These are phyloP conservation scores for Leccinum obscurum DNA, from an alignment of 768 basidiomycete genomes.

Conservation along the genomic window DNA sequence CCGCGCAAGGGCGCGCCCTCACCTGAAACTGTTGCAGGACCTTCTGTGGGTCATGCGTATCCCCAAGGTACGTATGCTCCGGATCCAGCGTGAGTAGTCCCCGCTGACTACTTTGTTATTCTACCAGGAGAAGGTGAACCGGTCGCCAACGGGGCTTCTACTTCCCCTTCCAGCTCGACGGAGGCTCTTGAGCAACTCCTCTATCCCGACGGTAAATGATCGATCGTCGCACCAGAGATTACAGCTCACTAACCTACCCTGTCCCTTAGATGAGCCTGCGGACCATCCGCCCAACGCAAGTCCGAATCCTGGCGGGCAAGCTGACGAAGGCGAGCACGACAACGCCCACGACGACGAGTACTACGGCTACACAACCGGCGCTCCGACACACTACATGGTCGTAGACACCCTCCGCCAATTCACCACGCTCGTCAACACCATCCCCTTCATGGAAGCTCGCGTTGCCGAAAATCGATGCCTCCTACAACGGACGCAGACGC, in stretches of 20 bases:
- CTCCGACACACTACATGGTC: slow-evolving; percentile 25
- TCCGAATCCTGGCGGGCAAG: slow-evolving; percentile 1
- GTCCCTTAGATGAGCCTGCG: slow-evolving; percentile 10
- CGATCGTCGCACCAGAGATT: not conserved
- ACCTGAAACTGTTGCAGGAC: not conserved
- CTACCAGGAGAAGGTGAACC: slow-evolving; percentile 9
- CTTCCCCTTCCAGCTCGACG: slow-evolving; percentile 8
- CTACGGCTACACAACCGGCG: slow-evolving; percentile 11
- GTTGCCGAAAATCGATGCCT: slow-evolving; percentile 23
- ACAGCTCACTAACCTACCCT: not conserved
- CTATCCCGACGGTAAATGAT: slow-evolving; percentile 9
- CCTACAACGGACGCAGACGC: slow-evolving; percentile 15
- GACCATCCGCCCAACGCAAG: not conserved
- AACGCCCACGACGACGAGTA: not conserved
- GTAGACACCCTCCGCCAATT: slow-evolving; percentile 30
- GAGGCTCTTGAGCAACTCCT: slow-evolving; percentile 16
- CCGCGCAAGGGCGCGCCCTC: not conserved
- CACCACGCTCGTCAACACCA: slow-evolving; percentile 23
- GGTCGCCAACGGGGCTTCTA: not conserved
- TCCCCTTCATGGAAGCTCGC: slow-evolving; percentile 20
- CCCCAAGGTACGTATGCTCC: slow-evolving; percentile 8
- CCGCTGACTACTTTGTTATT: not conserved
- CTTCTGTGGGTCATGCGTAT: not conserved
- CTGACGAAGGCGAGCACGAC: slow-evolving; percentile 5
- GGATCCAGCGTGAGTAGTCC: not conserved